Conservation (phyloP, 2,329 filamentous ascomycete genomes). For the Fusarium nematophilum region DNA sequence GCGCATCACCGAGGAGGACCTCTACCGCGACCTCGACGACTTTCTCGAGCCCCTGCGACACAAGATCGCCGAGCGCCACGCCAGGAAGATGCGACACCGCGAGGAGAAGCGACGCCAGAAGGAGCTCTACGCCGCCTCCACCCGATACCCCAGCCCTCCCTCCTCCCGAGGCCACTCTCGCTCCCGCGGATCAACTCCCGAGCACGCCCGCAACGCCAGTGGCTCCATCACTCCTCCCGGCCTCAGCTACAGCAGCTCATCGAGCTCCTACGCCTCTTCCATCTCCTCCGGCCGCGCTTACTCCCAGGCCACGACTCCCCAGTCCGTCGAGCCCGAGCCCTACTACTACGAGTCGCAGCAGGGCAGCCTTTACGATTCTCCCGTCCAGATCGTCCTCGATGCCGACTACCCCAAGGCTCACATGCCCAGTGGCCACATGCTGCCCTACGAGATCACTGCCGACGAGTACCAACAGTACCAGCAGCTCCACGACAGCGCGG, state of each 20-base stretch:
- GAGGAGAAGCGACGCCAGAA: slow-evolving; percentile 58
- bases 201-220: slow-evolving; percentile 54
- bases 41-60: slow-evolving; percentile 88
- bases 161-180: slow-evolving; percentile 58
- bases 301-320: slow-evolving; percentile 64
- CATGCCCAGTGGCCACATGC: slow-evolving; percentile 50
- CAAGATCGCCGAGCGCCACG: slow-evolving; percentile 63
- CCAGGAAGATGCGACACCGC: slow-evolving; percentile 62
- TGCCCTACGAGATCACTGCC: slow-evolving; percentile 67
- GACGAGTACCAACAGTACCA: slow-evolving; percentile 59
- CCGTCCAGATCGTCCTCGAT: slow-evolving; percentile 58
- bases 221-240: slow-evolving; percentile 56
- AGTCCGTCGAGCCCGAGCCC: slow-evolving; percentile 54
- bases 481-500: slow-evolving; percentile 58
- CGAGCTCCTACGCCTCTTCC: slow-evolving; percentile 62
- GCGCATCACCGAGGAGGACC: slow-evolving; percentile 83
- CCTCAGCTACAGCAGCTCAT: slow-evolving; percentile 61
- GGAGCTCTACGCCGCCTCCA: slow-evolving; percentile 50
- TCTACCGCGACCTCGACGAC: slow-evolving; percentile 86
- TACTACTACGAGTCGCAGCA: slow-evolving; percentile 54
- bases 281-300: slow-evolving; percentile 60
- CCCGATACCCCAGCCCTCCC: slow-evolving; percentile 59
- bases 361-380: slow-evolving; percentile 62
- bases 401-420: slow-evolving; percentile 52
- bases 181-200: slow-evolving; percentile 54